Evolutionary conservation across 768 basidiomycete genomes (phyloP).

Genomic region (Dendrothele bispora): DNA sequence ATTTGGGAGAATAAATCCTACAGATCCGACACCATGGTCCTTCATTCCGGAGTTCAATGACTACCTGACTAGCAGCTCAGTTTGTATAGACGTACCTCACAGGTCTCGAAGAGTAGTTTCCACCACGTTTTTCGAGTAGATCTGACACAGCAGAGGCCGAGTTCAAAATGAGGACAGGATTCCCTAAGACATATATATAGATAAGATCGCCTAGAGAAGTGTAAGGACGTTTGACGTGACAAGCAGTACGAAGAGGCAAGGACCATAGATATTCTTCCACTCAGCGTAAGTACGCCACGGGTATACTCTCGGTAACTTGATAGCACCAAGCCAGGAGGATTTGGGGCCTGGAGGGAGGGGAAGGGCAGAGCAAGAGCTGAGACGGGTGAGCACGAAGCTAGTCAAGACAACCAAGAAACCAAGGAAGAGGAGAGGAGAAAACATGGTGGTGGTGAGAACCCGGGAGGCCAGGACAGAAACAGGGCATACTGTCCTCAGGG

Average conservation of each 20-base stretch:
- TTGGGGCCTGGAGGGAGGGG: constrained; percentile 44
- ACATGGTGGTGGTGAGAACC: not conserved
- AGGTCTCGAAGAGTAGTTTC: constrained; percentile 45
- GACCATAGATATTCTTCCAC: constrained; percentile 46
- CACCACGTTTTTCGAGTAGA: constrained; percentile 45
- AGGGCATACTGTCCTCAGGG: not conserved
- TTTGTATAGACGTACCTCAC: constrained; percentile 9
- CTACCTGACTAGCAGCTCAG: too few species aligned
- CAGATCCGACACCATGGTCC: constrained; percentile 45
- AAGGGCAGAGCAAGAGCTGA: constrained; percentile 7
- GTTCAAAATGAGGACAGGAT: constrained; percentile 48
- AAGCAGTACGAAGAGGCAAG: not conserved
- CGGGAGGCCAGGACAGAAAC: too few species aligned
- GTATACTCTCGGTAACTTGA: constrained; percentile 31
- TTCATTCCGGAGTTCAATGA: constrained; percentile 8
- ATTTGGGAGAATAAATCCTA: constrained; percentile 22
- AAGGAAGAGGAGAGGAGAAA: not conserved
- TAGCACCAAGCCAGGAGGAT: constrained; percentile 33
- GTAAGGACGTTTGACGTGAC: constrained; percentile 15
- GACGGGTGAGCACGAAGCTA: not conserved
- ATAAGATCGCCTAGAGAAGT: constrained; percentile 42
- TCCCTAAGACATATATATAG: constrained; percentile 42
- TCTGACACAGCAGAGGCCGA: constrained; percentile 39
- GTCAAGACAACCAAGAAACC: not conserved
- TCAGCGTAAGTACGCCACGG: constrained; percentile 47